Evolutionary conservation across 1,284 basidiomycete species (phyloP).

Genomic region (Hypsizygus ulmarius): DNA sequence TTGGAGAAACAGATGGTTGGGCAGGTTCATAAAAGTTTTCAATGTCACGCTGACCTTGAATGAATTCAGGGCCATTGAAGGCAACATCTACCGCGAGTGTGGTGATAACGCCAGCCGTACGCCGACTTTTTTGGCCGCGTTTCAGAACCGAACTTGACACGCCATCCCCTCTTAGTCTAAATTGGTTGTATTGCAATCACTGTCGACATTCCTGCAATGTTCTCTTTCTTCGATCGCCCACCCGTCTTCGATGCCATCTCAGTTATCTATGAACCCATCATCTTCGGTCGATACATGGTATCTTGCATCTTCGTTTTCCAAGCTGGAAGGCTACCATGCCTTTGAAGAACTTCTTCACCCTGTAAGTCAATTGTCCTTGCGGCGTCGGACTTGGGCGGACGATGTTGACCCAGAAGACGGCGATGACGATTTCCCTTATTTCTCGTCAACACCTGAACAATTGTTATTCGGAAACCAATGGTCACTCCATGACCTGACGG

Average conservation of each 20-base stretch:
- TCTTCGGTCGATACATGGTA: constrained; percentile 47
- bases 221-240: constrained; percentile 32
- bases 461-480: constrained; percentile 24
- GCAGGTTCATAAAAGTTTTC: neutral
- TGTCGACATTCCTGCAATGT: constrained; percentile 54
- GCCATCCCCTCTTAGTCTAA: constrained; percentile 48
- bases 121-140: constrained; percentile 19
- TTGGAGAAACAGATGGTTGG: constrained; percentile 55
- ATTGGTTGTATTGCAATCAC: constrained; percentile 56
- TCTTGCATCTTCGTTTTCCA: constrained; percentile 49
- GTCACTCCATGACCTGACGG: constrained; percentile 39
- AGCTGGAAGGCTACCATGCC: constrained; percentile 41
- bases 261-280: constrained; percentile 6
- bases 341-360: constrained; percentile 42
- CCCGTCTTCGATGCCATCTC: constrained; percentile 2
- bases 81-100: constrained; percentile 65
- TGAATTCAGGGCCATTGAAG: constrained; percentile 40
- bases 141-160: constrained; percentile 3
- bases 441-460: constrained; percentile 20
- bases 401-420: constrained; percentile 30
- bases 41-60: too few species aligned
- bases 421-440: constrained; percentile 29
- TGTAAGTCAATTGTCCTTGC: constrained; percentile 8
- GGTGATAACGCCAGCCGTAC: constrained; percentile 60
- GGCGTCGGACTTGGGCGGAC: constrained; percentile 25